A percentile compares a stretch with the other conserved stretches of the same genome.
These are phyloP conservation scores for Aspergillus fischeri DNA, from an alignment of 2,329 filamentous ascomycete species.

Conservation along the genomic window DNA sequence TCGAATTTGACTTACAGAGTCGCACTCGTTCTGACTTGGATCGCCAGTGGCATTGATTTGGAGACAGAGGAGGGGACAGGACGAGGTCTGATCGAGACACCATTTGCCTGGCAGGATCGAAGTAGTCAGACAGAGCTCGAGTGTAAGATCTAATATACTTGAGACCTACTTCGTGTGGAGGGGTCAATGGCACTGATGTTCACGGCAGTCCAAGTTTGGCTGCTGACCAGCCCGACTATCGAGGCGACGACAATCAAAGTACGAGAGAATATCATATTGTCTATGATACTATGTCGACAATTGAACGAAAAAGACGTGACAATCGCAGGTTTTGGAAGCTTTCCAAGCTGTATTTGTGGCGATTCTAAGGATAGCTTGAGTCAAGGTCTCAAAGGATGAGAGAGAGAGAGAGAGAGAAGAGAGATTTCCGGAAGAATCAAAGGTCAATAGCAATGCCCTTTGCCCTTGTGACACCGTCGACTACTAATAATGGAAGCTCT, in stretches of 20 bases:
- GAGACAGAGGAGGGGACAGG: constrained; percentile 45
- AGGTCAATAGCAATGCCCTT: background rate
- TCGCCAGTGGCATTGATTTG: constrained; percentile 35
- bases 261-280: constrained; percentile 23
- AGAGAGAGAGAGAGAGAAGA: background rate
- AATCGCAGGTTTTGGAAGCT: background rate
- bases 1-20: constrained; percentile 27
- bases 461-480: background rate
- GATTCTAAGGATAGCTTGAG: background rate
- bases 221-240: constrained; percentile 25
- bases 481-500: background rate
- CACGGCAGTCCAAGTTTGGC: constrained; percentile 29
- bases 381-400: background rate
- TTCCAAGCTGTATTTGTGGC: background rate
- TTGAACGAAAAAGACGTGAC: background rate
- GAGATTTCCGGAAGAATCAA: background rate
- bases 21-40: constrained; percentile 38
- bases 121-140: constrained; percentile 4
- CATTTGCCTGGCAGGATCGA: constrained; percentile 33
- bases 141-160: background rate
- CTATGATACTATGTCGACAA: constrained; percentile 1
- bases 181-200: constrained; percentile 35
- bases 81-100: constrained; percentile 39
- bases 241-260: constrained; percentile 31
- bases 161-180: constrained; percentile 33